Evolutionary conservation across 2,329 filamentous ascomycete species (phyloP).

Genomic region (Trichoderma semiorbis): DNA sequence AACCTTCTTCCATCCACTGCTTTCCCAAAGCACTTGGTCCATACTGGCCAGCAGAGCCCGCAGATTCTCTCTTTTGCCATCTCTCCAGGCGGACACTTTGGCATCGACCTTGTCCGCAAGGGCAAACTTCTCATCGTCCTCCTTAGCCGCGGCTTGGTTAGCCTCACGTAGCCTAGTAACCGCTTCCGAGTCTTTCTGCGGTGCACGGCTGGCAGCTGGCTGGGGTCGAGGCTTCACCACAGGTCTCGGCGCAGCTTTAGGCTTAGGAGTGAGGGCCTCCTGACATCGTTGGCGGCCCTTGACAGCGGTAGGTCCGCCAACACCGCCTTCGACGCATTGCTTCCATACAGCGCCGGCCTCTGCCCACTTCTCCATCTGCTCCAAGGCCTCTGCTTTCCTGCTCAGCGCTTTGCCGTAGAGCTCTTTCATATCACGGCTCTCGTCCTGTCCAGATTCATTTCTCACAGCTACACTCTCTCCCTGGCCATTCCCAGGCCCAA

Average conservation of each 20-base stretch:
- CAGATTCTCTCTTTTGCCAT: constrained; percentile 89
- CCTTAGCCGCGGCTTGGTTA: constrained; percentile 78
- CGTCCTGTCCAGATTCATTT: constrained; percentile 52
- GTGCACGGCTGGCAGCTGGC: constrained; percentile 40
- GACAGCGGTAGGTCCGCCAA: constrained; percentile 80
- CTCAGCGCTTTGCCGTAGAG: constrained; percentile 91
- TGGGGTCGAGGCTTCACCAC: constrained; percentile 45
- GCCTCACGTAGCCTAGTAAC: constrained; percentile 79
- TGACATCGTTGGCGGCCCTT: constrained; percentile 88
- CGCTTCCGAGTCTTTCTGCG: constrained; percentile 63
- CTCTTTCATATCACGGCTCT: constrained; percentile 81
- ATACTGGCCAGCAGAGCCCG: constrained; percentile 82
- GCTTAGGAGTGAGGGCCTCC: constrained; percentile 72
- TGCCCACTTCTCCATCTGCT: constrained; percentile 90
- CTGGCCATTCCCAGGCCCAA: constrained; percentile 75
- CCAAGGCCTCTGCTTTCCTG: constrained; percentile 91
- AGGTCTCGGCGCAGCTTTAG: constrained; percentile 45
- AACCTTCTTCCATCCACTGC: constrained; percentile 94
- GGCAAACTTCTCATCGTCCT: constrained; percentile 90
- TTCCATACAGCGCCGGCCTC: constrained; percentile 82
- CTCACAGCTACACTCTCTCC: constrained; percentile 73
- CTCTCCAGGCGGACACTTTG: constrained; percentile 74
- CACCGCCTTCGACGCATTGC: constrained; percentile 74
- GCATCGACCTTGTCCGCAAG: constrained; percentile 83
- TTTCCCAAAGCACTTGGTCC: constrained; percentile 86